phyloP scores from a whole-genome alignment of 225 moss, liverwort and hornwort genomes.

The Thuidium tamariscinum region DNA sequence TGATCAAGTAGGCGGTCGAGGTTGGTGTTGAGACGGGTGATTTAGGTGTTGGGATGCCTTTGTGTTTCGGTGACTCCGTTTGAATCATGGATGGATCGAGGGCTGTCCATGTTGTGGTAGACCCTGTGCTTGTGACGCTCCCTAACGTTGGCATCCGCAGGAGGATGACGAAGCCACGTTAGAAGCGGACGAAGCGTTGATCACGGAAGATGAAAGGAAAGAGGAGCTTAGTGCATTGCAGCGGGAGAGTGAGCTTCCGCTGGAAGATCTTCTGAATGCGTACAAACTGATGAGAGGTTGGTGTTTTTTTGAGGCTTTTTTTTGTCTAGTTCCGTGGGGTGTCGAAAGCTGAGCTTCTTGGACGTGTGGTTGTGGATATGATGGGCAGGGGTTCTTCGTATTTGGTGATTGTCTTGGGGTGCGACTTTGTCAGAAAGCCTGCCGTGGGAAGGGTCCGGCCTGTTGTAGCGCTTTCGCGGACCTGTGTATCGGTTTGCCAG shows the following conservation, averaged over 20 bases:
- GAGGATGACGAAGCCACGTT: conserved; percentile 91
- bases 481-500: background rate
- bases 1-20: background rate
- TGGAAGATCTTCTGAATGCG: conserved; percentile 61
- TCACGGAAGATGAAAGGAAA: conserved; percentile 61
- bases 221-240: conserved; percentile 71
- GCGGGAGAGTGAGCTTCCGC: conserved; percentile 71
- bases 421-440: background rate
- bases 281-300: conserved; percentile 57
- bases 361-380: background rate
- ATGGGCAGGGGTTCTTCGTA: background rate
- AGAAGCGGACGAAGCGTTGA: conserved; percentile 77
- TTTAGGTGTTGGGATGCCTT: background rate
- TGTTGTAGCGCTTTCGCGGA: background rate
- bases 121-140: background rate
- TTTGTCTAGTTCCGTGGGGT: background rate
- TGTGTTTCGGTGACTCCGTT: background rate
- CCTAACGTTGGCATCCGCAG: conserved; percentile 18
- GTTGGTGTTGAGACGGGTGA: background rate
- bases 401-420: background rate
- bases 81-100: background rate
- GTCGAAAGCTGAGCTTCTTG: background rate
- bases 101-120: background rate
- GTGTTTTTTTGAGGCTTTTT: background rate
- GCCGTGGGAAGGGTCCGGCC: background rate